Conservation (phyloP, 2,329 filamentous ascomycete species). For the Cercospora zeae-maydis region DNA sequence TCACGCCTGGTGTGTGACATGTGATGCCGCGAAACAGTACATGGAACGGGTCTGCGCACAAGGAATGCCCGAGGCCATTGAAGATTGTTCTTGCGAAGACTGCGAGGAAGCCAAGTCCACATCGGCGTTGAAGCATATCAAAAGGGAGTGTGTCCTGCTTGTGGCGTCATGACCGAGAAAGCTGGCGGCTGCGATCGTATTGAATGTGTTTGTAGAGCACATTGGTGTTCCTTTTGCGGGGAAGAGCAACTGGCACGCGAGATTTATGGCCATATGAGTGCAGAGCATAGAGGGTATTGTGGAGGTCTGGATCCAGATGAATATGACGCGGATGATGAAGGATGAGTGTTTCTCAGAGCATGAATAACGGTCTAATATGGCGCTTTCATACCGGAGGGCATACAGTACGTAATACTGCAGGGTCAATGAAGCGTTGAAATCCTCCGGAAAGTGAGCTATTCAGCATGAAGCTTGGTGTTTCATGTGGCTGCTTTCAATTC, state of each 20-base stretch:
- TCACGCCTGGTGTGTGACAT: slow-evolving; percentile 12
- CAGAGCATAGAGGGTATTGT: slow-evolving; percentile 18
- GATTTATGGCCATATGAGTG: slow-evolving; percentile 17
- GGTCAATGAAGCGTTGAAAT: too few species aligned
- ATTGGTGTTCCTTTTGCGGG: slow-evolving; percentile 20
- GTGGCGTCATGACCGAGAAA: slow-evolving; percentile 14
- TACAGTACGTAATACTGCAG: neutral
- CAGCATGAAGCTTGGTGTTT: too few species aligned
- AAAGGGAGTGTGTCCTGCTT: slow-evolving; percentile 8
- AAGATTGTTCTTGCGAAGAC: slow-evolving; percentile 7
- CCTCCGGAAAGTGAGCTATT: too few species aligned
- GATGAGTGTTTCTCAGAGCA: neutral
- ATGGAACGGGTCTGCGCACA: slow-evolving; percentile 16
- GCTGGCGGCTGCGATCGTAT: slow-evolving; percentile 16
- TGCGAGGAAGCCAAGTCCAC: neutral
- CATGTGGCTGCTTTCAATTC: too few species aligned
- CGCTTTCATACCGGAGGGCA: neutral
- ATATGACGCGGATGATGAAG: slow-evolving; percentile 9
- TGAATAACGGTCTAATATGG: neutral
- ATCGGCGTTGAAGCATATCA: neutral
- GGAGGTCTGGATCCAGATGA: slow-evolving; percentile 8
- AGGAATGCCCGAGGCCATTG: neutral
- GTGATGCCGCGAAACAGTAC: slow-evolving; percentile 7
- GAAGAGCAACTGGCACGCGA: neutral
- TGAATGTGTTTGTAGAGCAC: slow-evolving; percentile 8